phyloP scores from a whole-genome alignment of 2,329 filamentous ascomycete genomes.

The Aspergillus tanneri region DNA sequence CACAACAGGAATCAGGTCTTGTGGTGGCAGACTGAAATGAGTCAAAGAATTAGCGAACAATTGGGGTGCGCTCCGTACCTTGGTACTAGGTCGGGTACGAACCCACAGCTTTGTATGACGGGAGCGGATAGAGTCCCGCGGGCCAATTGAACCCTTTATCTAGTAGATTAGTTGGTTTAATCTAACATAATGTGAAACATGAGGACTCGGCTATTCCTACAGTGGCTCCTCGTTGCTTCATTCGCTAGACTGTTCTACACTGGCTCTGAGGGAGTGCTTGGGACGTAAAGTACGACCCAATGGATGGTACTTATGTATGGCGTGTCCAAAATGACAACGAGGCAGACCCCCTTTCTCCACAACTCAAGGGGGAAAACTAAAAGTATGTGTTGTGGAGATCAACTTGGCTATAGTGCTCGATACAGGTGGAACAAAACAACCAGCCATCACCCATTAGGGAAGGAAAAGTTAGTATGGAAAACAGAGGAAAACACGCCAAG shows the following conservation, averaged over 20 bases:
- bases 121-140: constrained; percentile 12
- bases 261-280: no score
- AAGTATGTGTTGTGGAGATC: not conserved
- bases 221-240: not conserved
- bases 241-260: constrained; percentile 1
- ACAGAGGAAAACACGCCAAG: not conserved
- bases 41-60: not conserved
- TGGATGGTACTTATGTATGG: not conserved
- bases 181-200: constrained; percentile 7
- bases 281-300: constrained; percentile 3
- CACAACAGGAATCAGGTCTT: not conserved
- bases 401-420: not conserved
- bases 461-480: not conserved
- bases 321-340: not conserved
- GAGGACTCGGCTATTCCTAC: not conserved
- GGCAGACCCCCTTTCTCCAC: not conserved
- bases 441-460: no score
- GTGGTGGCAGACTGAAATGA: not conserved
- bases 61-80: not conserved
- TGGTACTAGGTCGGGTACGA: not conserved
- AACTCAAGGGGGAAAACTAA: not conserved
- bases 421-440: not conserved
- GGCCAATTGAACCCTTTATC: constrained; percentile 13
- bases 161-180: not conserved
- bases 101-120: constrained; percentile 8